These are phyloP conservation scores for Spathaspora girioi DNA, from an alignment of 805 yeast species.

Conservation along the genomic window DNA sequence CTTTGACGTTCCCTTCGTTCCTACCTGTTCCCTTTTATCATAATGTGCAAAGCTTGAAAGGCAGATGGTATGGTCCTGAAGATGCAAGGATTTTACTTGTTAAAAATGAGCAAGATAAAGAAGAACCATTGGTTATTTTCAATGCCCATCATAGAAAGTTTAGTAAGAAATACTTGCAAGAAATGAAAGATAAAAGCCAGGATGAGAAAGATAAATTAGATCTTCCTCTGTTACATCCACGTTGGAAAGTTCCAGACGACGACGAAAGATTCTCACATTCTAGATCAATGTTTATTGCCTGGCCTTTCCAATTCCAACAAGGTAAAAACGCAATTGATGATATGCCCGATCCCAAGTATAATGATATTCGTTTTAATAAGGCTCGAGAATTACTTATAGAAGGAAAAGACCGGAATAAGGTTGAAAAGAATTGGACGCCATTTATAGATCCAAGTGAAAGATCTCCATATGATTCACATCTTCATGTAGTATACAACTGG, in stretches of 20 bases:
- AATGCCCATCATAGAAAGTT: slow-evolving; percentile 15
- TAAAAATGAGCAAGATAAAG: slow-evolving; percentile 15
- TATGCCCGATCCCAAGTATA: slow-evolving; percentile 8
- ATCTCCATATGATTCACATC: slow-evolving; percentile 21
- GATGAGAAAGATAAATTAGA: too few species aligned
- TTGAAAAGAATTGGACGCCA: slow-evolving; percentile 40
- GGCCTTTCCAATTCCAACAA: slow-evolving; percentile 29
- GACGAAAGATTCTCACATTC: neutral
- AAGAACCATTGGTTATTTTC: slow-evolving; percentile 19
- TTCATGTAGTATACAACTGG: slow-evolving; percentile 22
- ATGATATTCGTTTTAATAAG: slow-evolving; percentile 14
- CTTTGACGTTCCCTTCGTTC: slow-evolving; percentile 12
- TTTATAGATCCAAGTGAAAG: slow-evolving; percentile 22
- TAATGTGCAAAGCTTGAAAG: slow-evolving; percentile 4
- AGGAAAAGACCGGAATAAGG: slow-evolving; percentile 1
- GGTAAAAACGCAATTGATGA: slow-evolving; percentile 26
- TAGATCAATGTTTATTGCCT: slow-evolving; percentile 26
- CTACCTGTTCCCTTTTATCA: slow-evolving; percentile 12
- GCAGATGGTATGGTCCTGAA: slow-evolving; percentile 21
- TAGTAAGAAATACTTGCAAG: neutral
- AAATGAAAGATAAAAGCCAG: neutral
- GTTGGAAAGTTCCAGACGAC: neutral
- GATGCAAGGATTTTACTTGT: slow-evolving; percentile 22
- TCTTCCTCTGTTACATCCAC: neutral
- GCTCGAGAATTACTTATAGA: slow-evolving; percentile 17